Evolutionary conservation across 2,329 filamentous ascomycete genomes (phyloP).

Genomic region (Fusarium nurragi): DNA sequence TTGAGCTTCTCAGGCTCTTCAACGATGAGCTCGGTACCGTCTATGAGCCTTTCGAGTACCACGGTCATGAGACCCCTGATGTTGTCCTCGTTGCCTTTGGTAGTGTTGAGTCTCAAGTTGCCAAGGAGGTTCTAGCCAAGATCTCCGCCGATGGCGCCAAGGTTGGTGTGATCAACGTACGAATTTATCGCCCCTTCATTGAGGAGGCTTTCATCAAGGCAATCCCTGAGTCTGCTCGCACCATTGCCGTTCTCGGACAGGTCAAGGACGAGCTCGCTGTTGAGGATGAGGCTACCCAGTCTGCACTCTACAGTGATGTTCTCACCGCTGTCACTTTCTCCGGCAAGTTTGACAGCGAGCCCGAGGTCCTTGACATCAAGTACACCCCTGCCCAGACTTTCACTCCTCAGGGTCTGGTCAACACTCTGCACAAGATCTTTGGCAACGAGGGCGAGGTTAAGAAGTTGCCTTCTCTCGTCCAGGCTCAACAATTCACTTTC

Average conservation of each 20-base stretch:
- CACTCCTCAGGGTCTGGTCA: conserved; percentile 64
- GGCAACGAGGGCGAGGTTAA: conserved; percentile 64
- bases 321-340: conserved; percentile 86
- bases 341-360: conserved; percentile 69
- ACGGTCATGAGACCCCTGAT: conserved; percentile 81
- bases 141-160: conserved; percentile 77
- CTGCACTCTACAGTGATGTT: conserved; percentile 91
- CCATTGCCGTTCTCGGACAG: conserved; percentile 88
- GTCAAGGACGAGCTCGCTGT: conserved; percentile 79
- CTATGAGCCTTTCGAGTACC: conserved; percentile 94
- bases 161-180: conserved; percentile 89
- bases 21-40: conserved; percentile 94
- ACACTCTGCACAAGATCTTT: conserved; percentile 60
- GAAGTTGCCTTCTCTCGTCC: conserved; percentile 56
- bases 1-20: conserved; percentile 75
- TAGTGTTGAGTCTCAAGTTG: conserved; percentile 86
- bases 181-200: conserved; percentile 93
- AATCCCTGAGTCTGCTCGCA: conserved; percentile 78
- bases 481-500: conserved; percentile 87
- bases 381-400: conserved; percentile 76
- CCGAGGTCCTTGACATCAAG: conserved; percentile 83
- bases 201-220: conserved; percentile 91
- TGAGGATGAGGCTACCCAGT: conserved; percentile 78
- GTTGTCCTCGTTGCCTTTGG: conserved; percentile 92
- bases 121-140: conserved; percentile 79